Conservation (phyloP, 495 filamentous ascomycete species). For the Cladorrhinum samala region DNA sequence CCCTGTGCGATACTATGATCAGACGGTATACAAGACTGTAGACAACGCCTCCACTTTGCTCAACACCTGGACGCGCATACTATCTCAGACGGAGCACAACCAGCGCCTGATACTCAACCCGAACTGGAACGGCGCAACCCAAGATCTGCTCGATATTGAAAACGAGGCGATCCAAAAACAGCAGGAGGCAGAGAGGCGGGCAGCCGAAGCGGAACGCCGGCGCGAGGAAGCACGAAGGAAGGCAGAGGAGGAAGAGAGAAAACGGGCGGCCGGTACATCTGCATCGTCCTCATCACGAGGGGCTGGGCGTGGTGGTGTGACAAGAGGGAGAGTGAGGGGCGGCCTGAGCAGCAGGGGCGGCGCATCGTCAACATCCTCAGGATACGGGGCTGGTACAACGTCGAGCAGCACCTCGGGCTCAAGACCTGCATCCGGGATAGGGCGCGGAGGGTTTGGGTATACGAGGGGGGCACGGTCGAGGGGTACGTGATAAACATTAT, state of each 20-base stretch:
- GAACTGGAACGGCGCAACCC: slow-evolving; percentile 79
- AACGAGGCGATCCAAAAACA: slow-evolving; percentile 63
- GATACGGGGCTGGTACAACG: slow-evolving; percentile 24
- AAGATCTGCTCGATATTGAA: slow-evolving; percentile 78
- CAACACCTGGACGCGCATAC: slow-evolving; percentile 90
- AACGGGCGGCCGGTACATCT: slow-evolving; percentile 39
- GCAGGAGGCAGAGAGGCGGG: slow-evolving; percentile 60
- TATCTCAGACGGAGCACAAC: slow-evolving; percentile 95
- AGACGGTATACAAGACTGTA: slow-evolving; percentile 85
- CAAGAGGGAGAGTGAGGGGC: slow-evolving; percentile 15
- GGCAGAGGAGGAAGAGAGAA: slow-evolving; percentile 68
- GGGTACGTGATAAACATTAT: slow-evolving; percentile 4
- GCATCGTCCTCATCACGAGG: slow-evolving; percentile 21
- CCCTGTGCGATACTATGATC: background rate
- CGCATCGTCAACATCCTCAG: slow-evolving; percentile 18
- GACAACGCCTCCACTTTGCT: slow-evolving; percentile 86
- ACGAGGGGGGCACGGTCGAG: slow-evolving; percentile 17
- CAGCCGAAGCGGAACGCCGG: no score
- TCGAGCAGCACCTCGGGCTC: slow-evolving; percentile 16
- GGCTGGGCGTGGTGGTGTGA: slow-evolving; percentile 19
- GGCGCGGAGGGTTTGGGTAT: slow-evolving; percentile 24
- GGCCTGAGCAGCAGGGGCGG: slow-evolving; percentile 4
- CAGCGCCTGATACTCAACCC: slow-evolving; percentile 85
- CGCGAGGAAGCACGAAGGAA: slow-evolving; percentile 55
- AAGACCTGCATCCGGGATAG: slow-evolving; percentile 38